Evolutionary conservation across 2,329 filamentous ascomycete species (phyloP), one percentile per base, ranked within the genome.

Genomic region (Venturia effusa): DNA sequence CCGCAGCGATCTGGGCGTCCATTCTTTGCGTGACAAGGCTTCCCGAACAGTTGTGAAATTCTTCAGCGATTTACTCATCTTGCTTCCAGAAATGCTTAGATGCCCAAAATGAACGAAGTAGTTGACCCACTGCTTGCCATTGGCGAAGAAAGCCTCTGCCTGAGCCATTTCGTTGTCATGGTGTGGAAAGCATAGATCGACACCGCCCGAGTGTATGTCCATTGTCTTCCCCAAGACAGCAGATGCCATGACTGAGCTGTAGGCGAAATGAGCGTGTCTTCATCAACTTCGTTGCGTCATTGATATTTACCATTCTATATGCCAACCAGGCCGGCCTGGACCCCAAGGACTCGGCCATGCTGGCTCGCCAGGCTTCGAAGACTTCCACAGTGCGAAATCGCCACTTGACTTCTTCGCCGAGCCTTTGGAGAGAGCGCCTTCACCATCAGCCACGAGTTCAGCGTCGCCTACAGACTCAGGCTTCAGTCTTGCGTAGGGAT

Each of bases 31-130:
- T 3, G 78, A 76, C 8, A 97, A 78, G 0, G 92, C 92, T 73
- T 95, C 89, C 37, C 90, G 84, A 67, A 97, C 96, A 0, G 93
- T 96, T 48, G 91, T 91, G 75, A 97, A 97, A 74, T 97, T 97
- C 79, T 97, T 97, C 64, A 97, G 77, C 19, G 87, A 91, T 75
- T 97, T 97, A 64, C 88, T 93, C 93, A 97, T 97, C 75, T 97
- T 97, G 27, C 87, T 90, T 0, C 93, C 92, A 32, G 88, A 85
- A 64, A 97, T 97, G 6, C 87, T 88, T 59, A 97, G 77, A 73
- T 97, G 93, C 0, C 93, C 93, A 88, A 95, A 97, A 72, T 97
- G 93, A 19, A 97, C 73, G 77, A 97, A 97, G 77, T 97, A 96
- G 73, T 94, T 96, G 61, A 96, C 89, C 93, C 93, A 96, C 66